phyloP scores from a whole-genome alignment of 2,329 filamentous ascomycete species.

The Macroventuria anomochaeta region DNA sequence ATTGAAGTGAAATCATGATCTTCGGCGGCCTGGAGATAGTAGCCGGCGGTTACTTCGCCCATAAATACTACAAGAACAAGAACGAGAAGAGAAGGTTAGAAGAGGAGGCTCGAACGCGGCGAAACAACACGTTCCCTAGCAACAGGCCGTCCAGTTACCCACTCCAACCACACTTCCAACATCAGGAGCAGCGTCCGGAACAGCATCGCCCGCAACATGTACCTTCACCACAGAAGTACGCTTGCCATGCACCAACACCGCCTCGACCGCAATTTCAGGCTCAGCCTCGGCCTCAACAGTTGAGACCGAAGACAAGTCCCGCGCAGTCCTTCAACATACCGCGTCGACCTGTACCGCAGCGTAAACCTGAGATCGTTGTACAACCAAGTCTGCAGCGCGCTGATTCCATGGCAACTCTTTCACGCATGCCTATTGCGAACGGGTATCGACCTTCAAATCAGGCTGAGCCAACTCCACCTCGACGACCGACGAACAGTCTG shows the following conservation, averaged over 20 bases:
- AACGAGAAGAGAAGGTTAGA: conserved; percentile 38
- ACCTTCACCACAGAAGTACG: conserved; percentile 35
- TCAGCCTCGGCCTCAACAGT: conserved; percentile 22
- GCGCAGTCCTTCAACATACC: conserved; percentile 38
- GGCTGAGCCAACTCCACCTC: conserved; percentile 15
- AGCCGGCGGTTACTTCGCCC: conserved; percentile 44
- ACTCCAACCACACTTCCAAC: conserved; percentile 14
- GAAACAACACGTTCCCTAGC: conserved; percentile 41
- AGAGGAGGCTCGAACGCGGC: conserved; percentile 33
- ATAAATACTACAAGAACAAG: conserved; percentile 46
- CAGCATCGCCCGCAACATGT: conserved; percentile 20
- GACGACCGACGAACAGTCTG: conserved; percentile 14
- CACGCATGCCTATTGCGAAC: conserved; percentile 45
- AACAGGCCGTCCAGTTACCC: conserved; percentile 23
- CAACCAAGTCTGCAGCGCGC: conserved; percentile 40
- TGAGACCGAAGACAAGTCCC: conserved; percentile 21
- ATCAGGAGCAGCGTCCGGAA: conserved; percentile 23
- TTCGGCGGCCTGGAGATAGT: conserved; percentile 49
- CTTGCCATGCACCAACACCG: conserved; percentile 28
- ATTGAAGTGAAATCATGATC: conserved; percentile 41
- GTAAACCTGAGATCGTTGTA: conserved; percentile 34
- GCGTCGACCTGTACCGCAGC: conserved; percentile 35
- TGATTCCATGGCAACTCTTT: conserved; percentile 44
- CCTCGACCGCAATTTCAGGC: conserved; percentile 18
- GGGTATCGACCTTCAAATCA: conserved; percentile 33